Base-by-base conservation (phyloP, 176 grass and related monocot species). In the Oryza meyeriana region DNA sequence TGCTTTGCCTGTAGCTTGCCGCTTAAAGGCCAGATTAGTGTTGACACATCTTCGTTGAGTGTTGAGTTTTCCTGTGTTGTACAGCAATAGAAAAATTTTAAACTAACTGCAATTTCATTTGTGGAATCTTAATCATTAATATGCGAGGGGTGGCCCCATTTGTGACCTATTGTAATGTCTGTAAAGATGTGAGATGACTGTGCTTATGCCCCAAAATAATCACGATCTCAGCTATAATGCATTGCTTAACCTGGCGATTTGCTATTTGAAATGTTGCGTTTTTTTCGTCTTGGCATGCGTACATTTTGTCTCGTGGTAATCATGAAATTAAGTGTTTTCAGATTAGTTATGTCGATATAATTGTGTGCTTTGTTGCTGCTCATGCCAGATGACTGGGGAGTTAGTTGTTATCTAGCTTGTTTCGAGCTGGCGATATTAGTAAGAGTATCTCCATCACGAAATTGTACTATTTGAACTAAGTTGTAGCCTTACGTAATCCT, bases 31-130 rank as follows among this genome's bases (percentile, higher is more conserved):
- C 83, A 86, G 40, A 79, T 79, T 83, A 86, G 83, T 61, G 28
- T 67, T 90, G 38, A 83, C 75, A 90, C 48, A 76, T 66, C 63
- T 58, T 24, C 12, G 3, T 47, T 2, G 17, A 27, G 18, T 73
- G 73, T 82, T 66, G 55, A 31, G 82, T 90, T 85, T 79, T 68
- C 12, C 20, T 68, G 24, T 72, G 34, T 40, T 90, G 88, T 90
- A 90, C 63, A 86, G 79, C n/a, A 48, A 83, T 90, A 74, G 29
- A 78, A 69, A 12, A 25, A 34, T 78, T 77, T 41, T 48, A 73
- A 78, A 48, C 38, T 77, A 50, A 73, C 35, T 65, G 26, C 6
- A 52, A 66, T 58, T 47, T 47, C 41, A 20, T 40, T 50, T 75
- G 16, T 74, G 29, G 45, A 75, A 30, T 84, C 28, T 40, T 64